These are phyloP conservation scores for Amaranthus cruentus DNA, from an alignment of 148 eudicot species.

Conservation along the genomic window DNA sequence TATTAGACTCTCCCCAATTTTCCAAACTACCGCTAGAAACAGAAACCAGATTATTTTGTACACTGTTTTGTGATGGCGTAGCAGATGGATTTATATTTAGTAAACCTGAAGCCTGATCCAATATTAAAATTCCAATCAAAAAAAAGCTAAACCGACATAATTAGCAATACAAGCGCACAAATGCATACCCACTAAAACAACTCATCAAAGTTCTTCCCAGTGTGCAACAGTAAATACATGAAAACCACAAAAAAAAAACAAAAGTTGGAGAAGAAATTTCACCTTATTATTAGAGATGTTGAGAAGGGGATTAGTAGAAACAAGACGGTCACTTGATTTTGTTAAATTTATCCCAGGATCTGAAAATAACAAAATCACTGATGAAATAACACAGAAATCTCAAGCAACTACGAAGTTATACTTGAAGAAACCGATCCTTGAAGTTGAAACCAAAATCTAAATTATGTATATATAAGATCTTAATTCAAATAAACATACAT, in stretches of 20 bases:
- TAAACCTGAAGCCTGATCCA: constrained; percentile 14
- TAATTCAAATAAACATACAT: neutral
- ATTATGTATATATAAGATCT: neutral
- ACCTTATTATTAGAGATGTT: too few relatives aligned
- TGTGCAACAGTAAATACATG: neutral
- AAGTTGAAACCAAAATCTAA: neutral
- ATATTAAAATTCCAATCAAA: neutral
- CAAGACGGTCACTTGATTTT: constrained; percentile 19
- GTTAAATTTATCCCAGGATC: constrained; percentile 6
- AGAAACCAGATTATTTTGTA: constrained; percentile 21
- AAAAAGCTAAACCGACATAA: neutral
- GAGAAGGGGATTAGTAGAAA: neutral
- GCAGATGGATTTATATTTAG: constrained; percentile 7
- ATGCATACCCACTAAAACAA: neutral
- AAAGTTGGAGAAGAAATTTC: too few relatives aligned
- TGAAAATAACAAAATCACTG: neutral
- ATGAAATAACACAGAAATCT: constrained; percentile 1
- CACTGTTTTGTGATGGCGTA: constrained; percentile 10
- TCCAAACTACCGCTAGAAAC: constrained; percentile 18
- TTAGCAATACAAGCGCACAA: neutral
- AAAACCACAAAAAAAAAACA: neutral
- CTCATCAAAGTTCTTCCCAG: neutral
- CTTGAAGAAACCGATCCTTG: neutral
- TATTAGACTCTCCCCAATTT: constrained; percentile 28
- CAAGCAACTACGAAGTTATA: neutral